Evolutionary conservation across 2,329 filamentous ascomycete genomes (phyloP), one percentile per base, ranked within the genome.

Genomic region (Alternaria hordeiaustralica): DNA sequence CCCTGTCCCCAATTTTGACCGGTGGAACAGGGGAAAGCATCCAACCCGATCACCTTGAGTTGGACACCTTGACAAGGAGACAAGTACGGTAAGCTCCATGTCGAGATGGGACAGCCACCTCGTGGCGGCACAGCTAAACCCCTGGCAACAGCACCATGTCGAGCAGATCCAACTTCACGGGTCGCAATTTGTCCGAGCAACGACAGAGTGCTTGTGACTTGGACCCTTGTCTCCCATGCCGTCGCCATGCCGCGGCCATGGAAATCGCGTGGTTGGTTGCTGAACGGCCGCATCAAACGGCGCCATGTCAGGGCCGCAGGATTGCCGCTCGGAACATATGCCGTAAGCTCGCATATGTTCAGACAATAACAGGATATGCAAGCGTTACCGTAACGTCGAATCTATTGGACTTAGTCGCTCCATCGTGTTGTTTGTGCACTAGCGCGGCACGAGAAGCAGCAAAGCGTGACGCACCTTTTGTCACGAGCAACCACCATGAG

Each of bases 231-330:
- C 55, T 47, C 54, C 21, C 59, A 50, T 62, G 54, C 57, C 49
- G 55, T 58, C 36, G 59, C 60, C 54, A 49, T 61, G 50, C 57
- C 49, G 55, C 56, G 28, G 60, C 60, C 55, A 64, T 57, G 59
- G 60, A 46, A 61, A 65, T 44, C 55, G 60, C 63, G 58, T 70
- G 57, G 65, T 65, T 63, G 65, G 62, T 63, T 66, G 67, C 60
- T 57, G 58, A 66, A 65, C 67, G 67, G 70, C 47, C 64, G 63
- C 68, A 49, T 67, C 66, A 71, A 74, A 68, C 60, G 67, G 69
- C 56, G 66, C 59, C 53, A 58, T 66, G 56, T 50, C 68, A 67
- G 61, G 63, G 62, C 64, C 58, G 66, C 60, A 69, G 66, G 60
- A 70, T 61, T 71, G 64, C 70, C 62, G 68, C 56, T 56, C 64